Base-by-base conservation (phyloP, 192 early-diverging fungal species). In the Funneliformis geosporum region DNA sequence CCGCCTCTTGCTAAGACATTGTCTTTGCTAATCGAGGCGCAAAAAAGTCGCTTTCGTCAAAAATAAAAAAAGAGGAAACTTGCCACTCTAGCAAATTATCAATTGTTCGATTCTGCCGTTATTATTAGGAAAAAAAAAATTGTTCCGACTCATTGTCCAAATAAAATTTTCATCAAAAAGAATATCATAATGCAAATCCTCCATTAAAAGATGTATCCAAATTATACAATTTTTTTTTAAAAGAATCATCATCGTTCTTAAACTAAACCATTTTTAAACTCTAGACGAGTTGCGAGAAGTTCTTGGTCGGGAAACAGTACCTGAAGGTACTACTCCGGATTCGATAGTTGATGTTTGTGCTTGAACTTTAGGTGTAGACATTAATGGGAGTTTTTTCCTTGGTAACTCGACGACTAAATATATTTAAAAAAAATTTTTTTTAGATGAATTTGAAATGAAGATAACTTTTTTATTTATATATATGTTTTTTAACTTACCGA, bases 381-480 rank as follows among this genome's bases (percentile, higher is more conserved):
- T 91, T 16, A 91, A 82, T 16, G 90, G 90, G 2, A 91, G 80
- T 55, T 86, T 86, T 65, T 91, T 91, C 66, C 89, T 85, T 46
- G 90, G 87, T 55, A 91, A 76, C 79, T 91, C 90, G 11, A 91
- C 90, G 18, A 82, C 81, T 71, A 81, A 33, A 75, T 16, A 60
- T 16, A 7, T 40, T 11, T 3, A 42, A 62, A 11, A 61, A 39
- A 61, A 12, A 76, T 12, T 1, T 44, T 75, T 18, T 25, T 40
- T 60, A 39, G 23, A 86, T 11, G 38, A 21, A 71, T 25, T n/a
- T 42, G 38, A 21, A 39, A 64, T 27, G 64, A 66, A 5, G 4
- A 42, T 50, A 77, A n/a, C n/a, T n/a, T n/a, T n/a, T n/a, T n/a
- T n/a, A 40, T 44, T 9, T 69, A 66, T 42, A 42, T 71, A 16